Conservation (phyloP, 2,329 filamentous ascomycete species). For the Colletotrichum melonis region DNA sequence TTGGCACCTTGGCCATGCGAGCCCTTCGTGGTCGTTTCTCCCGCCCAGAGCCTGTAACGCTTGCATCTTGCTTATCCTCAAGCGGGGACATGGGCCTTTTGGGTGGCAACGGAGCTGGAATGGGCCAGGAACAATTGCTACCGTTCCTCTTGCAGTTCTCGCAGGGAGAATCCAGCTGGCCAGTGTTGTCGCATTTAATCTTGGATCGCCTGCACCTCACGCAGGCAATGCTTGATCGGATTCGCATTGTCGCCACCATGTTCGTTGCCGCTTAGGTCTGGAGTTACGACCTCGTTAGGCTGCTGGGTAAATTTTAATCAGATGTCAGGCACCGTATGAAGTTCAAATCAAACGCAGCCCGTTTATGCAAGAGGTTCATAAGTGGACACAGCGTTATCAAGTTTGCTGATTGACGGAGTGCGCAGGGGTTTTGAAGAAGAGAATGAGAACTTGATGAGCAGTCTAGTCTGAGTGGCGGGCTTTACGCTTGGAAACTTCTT, state of each 20-base stretch:
- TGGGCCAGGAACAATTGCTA: conserved; percentile 78
- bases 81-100: conserved; percentile 54
- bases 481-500: no score
- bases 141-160: conserved; percentile 79
- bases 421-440: no score
- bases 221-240: conserved; percentile 85
- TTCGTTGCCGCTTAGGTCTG: neutral
- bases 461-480: no score
- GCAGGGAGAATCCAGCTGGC: conserved; percentile 67
- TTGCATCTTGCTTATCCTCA: conserved; percentile 47
- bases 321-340: neutral
- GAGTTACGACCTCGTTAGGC: neutral
- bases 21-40: conserved; percentile 54
- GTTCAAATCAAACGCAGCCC: neutral
- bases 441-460: no score
- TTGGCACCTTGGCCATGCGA: conserved; percentile 39
- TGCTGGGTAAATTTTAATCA: neutral
- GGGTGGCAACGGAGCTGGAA: conserved; percentile 46
- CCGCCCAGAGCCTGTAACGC: conserved; percentile 51
- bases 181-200: conserved; percentile 83
- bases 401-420: neutral
- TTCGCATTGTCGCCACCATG: conserved; percentile 54
- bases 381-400: neutral
- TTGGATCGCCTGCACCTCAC: conserved; percentile 81
- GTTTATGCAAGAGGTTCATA: neutral